A percentile compares a stretch with the other conserved stretches of the same genome.
Conservation (phyloP, 176 grass and related monocot genomes). For the Musa troglodytarum region DNA sequence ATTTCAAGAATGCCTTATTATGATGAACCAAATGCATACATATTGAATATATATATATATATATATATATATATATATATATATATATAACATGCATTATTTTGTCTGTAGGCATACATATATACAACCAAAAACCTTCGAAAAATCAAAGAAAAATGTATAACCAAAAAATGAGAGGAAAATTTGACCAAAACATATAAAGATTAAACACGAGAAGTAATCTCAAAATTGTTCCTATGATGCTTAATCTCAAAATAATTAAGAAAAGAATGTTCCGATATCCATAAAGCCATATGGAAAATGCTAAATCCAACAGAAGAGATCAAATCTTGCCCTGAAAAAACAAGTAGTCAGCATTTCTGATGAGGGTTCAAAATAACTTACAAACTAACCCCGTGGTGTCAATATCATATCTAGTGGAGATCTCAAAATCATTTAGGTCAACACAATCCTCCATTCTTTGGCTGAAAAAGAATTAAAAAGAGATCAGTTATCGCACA, state of each 20-base stretch:
- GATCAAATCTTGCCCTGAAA: not conserved
- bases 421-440: constrained; percentile 70
- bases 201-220: not conserved
- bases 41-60: not conserved
- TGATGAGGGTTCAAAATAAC: constrained; percentile 29
- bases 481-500: not conserved
- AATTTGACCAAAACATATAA: not conserved
- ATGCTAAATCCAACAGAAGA: not conserved
- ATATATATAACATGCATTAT: no score
- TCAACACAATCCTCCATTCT: constrained; percentile 71
- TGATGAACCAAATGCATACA: not conserved
- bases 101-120: no score
- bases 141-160: not conserved
- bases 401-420: constrained; percentile 69
- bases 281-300: not conserved
- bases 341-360: not conserved
- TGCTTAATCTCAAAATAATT: not conserved
- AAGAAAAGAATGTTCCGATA: not conserved
- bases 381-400: constrained; percentile 94
- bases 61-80: not conserved
- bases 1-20: not conserved
- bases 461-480: constrained; percentile 43
- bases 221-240: not conserved
- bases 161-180: not conserved
- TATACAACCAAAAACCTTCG: no score